Evolutionary conservation across 768 basidiomycete species (phyloP).

Genomic region (Inosperma sp.): DNA sequence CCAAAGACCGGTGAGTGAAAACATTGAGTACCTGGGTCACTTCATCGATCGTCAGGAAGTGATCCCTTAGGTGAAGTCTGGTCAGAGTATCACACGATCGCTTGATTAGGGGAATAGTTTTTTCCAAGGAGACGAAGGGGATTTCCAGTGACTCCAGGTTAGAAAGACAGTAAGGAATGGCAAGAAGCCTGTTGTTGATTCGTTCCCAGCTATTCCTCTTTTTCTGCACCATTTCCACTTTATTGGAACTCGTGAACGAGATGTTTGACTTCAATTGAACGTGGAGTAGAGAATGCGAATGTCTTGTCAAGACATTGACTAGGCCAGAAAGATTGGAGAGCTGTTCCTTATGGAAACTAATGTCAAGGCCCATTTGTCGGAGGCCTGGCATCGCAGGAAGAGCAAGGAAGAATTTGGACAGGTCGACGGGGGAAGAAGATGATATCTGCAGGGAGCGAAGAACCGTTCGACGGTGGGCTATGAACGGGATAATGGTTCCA

Average conservation of each 20-base stretch:
- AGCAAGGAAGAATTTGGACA: constrained; percentile 31
- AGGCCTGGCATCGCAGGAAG: constrained; percentile 26
- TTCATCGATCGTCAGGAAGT: constrained; percentile 22
- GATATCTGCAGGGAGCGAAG: constrained; percentile 32
- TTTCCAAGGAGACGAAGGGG: constrained; percentile 16
- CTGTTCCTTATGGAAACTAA: constrained; percentile 18
- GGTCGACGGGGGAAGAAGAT: constrained; percentile 29
- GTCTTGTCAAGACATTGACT: constrained; percentile 18
- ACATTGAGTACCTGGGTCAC: constrained; percentile 20
- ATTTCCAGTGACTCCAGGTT: constrained; percentile 24
- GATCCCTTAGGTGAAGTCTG: constrained; percentile 21
- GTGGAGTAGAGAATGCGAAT: constrained; percentile 20
- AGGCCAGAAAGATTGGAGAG: constrained; percentile 26
- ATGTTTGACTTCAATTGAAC: constrained; percentile 20
- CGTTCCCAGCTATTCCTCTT: constrained; percentile 10
- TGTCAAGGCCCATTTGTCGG: constrained; percentile 19
- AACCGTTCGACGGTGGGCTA: constrained; percentile 23
- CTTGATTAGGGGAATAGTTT: constrained; percentile 21
- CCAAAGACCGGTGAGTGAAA: constrained; percentile 21
- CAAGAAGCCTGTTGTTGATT: constrained; percentile 13
- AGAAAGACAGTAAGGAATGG: constrained; percentile 7
- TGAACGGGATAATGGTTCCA: constrained; percentile 28
- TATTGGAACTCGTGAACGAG: constrained; percentile 1
- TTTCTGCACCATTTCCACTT: background rate
- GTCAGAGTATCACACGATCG: constrained; percentile 25